phyloP scores from a whole-genome alignment of 116 monocot species.

The Trichopus zeylanicus region DNA sequence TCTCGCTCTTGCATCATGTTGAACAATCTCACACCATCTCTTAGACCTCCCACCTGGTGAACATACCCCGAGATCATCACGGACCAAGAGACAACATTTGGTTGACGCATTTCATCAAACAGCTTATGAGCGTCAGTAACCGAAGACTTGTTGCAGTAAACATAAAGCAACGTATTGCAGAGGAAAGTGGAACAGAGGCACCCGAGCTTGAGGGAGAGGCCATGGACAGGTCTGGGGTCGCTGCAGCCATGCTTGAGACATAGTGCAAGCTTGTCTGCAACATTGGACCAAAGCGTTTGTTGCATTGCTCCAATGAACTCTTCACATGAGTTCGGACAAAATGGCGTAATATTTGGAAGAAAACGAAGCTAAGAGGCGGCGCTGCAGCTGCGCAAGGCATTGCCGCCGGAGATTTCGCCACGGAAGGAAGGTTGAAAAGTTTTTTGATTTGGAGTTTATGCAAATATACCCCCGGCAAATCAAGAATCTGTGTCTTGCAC shows the following conservation, averaged over 20 bases:
- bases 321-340: background rate
- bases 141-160: slow-evolving; percentile 8
- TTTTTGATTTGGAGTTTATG: too few species aligned
- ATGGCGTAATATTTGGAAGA: too few species aligned
- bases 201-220: slow-evolving; percentile 36
- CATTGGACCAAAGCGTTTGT: background rate
- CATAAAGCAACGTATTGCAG: slow-evolving; percentile 43
- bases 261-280: slow-evolving; percentile 26
- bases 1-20: slow-evolving; percentile 8
- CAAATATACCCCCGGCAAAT: too few species aligned
- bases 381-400: too few species aligned
- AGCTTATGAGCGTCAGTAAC: slow-evolving; percentile 23
- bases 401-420: too few species aligned
- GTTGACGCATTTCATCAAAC: slow-evolving; percentile 53
- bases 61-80: slow-evolving; percentile 25
- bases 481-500: too few species aligned
- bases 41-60: slow-evolving; percentile 15
- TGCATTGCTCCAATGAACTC: background rate
- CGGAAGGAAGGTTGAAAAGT: too few species aligned
- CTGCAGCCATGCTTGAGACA: slow-evolving; percentile 12
- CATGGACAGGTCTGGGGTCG: slow-evolving; percentile 30
- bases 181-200: slow-evolving; percentile 34
- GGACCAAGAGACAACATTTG: slow-evolving; percentile 35
- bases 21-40: slow-evolving; percentile 19
- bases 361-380: too few species aligned